These are phyloP conservation scores for Citrus medica DNA, from an alignment of 345 rosid genomes.

Conservation along the genomic window DNA sequence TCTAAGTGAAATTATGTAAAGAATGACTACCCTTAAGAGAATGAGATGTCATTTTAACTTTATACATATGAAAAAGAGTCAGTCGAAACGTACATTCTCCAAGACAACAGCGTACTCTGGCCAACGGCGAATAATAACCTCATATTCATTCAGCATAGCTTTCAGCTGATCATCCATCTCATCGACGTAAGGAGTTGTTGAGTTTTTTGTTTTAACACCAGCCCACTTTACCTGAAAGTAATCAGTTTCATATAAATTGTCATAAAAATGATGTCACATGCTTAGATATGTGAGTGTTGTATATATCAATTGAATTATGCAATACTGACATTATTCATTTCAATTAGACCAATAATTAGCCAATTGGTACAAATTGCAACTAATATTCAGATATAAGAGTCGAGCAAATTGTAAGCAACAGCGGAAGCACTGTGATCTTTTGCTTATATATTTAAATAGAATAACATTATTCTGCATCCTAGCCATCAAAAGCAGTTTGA, in stretches of 20 bases:
- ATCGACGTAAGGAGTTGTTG: conserved; percentile 86
- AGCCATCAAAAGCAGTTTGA: not conserved
- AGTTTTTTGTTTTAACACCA: conserved; percentile 62
- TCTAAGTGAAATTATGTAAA: not conserved
- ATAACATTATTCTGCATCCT: not conserved
- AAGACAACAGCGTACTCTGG: conserved; percentile 75
- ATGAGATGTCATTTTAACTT: not conserved
- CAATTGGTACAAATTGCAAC: not conserved
- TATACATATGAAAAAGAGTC: not conserved
- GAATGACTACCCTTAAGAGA: not conserved
- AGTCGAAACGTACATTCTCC: conserved; percentile 61
- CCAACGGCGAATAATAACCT: conserved; percentile 80
- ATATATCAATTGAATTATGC: not conserved
- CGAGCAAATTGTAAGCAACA: not conserved
- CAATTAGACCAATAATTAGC: not conserved
- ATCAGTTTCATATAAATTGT: conserved; percentile 16
- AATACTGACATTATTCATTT: not conserved
- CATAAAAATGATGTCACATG: not conserved
- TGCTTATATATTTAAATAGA: no score
- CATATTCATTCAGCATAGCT: conserved; percentile 66
- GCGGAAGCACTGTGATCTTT: not conserved
- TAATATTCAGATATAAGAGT: not conserved
- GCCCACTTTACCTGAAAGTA: conserved; percentile 76
- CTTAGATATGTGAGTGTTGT: not conserved
- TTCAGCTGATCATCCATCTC: conserved; percentile 79